Percentiles rank a stretch among this genome's conserved stretches.
phyloP scores from a whole-genome alignment of 2,329 filamentous ascomycete species.

The Penicillium sp. region DNA sequence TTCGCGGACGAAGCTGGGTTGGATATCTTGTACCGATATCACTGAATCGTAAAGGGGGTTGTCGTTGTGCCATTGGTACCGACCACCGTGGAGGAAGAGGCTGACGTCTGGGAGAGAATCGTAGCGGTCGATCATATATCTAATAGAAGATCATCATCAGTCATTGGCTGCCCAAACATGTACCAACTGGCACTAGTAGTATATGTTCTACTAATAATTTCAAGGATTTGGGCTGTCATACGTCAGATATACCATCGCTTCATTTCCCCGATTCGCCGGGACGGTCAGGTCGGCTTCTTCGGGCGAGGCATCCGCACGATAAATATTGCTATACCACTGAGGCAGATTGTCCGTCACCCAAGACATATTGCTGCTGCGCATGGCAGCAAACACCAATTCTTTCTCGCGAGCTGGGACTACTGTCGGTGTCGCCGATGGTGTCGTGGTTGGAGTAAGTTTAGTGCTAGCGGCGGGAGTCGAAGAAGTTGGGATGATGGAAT shows the following conservation, averaged over 20 bases:
- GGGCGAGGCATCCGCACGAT: conserved; percentile 46
- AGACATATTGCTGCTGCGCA: conserved; percentile 25
- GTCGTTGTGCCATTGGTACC: conserved; percentile 49
- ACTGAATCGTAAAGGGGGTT: conserved; percentile 33
- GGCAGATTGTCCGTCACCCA: conserved; percentile 25
- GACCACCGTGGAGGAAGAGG: conserved; percentile 47
- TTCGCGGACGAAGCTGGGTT: conserved; percentile 33
- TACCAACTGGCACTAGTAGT: too few species aligned
- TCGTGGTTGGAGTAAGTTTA: not conserved
- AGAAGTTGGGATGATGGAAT: not conserved
- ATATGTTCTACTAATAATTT: not conserved
- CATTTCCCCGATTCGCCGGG: conserved; percentile 53
- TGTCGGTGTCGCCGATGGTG: not conserved
- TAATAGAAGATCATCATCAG: too few species aligned
- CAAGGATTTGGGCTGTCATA: conserved; percentile 22
- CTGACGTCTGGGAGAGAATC: conserved; percentile 44
- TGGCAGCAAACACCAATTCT: conserved; percentile 28
- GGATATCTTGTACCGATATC: conserved; percentile 31
- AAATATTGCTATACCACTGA: conserved; percentile 36
- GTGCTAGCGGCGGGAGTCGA: not conserved
- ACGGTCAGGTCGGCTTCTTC: conserved; percentile 43
- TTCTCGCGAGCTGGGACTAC: conserved; percentile 4
- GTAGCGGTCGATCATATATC: conserved; percentile 36
- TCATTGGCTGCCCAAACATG: too few species aligned
- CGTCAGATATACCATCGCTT: conserved; percentile 56